These are phyloP conservation scores for Alternaria atra DNA, from an alignment of 2,329 filamentous ascomycete genomes.

Conservation along the genomic window DNA sequence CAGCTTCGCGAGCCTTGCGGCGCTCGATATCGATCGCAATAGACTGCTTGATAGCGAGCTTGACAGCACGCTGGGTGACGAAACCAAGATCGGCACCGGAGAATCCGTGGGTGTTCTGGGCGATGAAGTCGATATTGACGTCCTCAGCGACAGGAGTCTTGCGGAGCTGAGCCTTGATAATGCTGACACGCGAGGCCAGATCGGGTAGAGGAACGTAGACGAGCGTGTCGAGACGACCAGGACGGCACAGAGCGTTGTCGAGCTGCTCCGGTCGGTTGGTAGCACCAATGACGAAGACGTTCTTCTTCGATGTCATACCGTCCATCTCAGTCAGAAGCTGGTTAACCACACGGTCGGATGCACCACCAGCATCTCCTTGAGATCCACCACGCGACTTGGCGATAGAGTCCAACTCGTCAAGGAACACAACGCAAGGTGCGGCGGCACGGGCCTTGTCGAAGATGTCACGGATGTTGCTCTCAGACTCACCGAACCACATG, in stretches of 20 bases:
- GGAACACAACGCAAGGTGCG: constrained; percentile 97
- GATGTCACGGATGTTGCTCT: constrained; percentile 99
- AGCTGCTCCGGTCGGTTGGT: constrained; percentile 99
- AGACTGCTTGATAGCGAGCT: constrained; percentile 98
- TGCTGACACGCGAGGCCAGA: constrained; percentile 85
- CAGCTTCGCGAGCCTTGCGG: constrained; percentile 85
- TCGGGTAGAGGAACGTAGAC: constrained; percentile 98
- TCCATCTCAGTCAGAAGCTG: constrained; percentile 99
- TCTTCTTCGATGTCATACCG: constrained; percentile 99
- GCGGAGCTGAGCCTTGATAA: constrained; percentile 94
- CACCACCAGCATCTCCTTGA: constrained; percentile 93
- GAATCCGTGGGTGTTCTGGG: constrained; percentile 97
- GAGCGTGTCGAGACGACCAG: constrained; percentile 96
- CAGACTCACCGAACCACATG: constrained; percentile 99
- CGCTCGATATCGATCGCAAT: constrained; percentile 90
- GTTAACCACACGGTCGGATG: constrained; percentile 99
- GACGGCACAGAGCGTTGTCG: constrained; percentile 96
- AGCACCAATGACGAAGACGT: constrained; percentile 98
- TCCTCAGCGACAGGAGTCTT: constrained; percentile 93
- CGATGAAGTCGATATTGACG: constrained; percentile 90
- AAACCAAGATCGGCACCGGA: constrained; percentile 99
- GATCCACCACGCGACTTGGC: constrained; percentile 99
- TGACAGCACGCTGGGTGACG: constrained; percentile 98
- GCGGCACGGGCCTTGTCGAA: constrained; percentile 99
- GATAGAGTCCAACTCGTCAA: constrained; percentile 98